phyloP scores from a whole-genome alignment of 1,139 yeast genomes.

The Sugiyamaella xylanicola region DNA sequence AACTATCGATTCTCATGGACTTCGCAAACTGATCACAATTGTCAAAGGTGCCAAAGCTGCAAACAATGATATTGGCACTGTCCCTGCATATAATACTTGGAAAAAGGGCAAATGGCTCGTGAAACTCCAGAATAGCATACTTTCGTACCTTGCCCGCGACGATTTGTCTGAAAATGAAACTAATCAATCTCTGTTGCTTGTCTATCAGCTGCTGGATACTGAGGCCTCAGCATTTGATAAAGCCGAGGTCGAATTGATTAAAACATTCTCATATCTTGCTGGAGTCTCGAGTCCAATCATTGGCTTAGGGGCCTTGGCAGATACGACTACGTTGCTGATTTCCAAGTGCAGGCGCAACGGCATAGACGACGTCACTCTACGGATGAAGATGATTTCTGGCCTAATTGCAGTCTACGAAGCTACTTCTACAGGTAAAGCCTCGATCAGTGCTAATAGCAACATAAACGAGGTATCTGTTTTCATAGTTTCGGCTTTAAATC shows the following conservation, averaged over 20 bases:
- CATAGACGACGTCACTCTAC: slow-evolving; percentile 9
- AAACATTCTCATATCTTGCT: slow-evolving; percentile 21
- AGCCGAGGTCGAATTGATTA: slow-evolving; percentile 26
- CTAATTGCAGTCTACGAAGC: slow-evolving; percentile 8
- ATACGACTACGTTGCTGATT: slow-evolving; percentile 30
- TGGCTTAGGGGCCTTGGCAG: slow-evolving; percentile 30
- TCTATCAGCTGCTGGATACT: slow-evolving; percentile 28
- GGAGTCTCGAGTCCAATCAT: slow-evolving; percentile 25
- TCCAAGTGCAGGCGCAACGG: slow-evolving; percentile 10
- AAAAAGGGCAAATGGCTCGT: slow-evolving; percentile 27
- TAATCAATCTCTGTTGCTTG: slow-evolving; percentile 31
- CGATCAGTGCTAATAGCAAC: background rate
- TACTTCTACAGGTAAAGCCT: background rate
- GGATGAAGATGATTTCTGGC: slow-evolving; percentile 17
- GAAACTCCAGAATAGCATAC: slow-evolving; percentile 26
- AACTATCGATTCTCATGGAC: slow-evolving; percentile 33
- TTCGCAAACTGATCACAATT: slow-evolving; percentile 32
- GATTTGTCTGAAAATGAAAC: slow-evolving; percentile 28
- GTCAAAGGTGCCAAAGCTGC: slow-evolving; percentile 23
- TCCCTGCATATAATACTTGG: slow-evolving; percentile 31
- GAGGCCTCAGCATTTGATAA: slow-evolving; percentile 26
- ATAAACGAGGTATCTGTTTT: slow-evolving; percentile 13
- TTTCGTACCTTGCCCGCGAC: slow-evolving; percentile 24
- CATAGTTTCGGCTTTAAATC: slow-evolving; percentile 24
- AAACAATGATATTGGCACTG: slow-evolving; percentile 5